These are phyloP conservation scores for Fusarium sp. DNA, from an alignment of 2,329 filamentous ascomycete species.

Conservation along the genomic window DNA sequence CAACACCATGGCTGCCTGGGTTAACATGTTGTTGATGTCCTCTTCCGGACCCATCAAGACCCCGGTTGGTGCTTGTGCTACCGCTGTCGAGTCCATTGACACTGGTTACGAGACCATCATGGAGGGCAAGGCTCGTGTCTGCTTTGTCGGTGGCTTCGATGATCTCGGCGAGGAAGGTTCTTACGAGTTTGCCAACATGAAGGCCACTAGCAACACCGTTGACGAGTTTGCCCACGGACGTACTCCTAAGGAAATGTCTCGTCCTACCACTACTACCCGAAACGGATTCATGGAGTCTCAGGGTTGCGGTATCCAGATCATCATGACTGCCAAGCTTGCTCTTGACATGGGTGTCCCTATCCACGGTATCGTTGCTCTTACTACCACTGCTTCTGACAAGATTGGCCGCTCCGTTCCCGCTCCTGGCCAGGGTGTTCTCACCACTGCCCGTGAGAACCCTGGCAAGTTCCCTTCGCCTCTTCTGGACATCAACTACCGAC, in stretches of 20 bases:
- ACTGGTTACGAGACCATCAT: slow-evolving; percentile 99
- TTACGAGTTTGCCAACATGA: slow-evolving; percentile 99
- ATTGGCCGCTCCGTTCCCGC: slow-evolving; percentile 97
- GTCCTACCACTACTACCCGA: slow-evolving; percentile 94
- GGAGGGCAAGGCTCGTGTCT: slow-evolving; percentile 96
- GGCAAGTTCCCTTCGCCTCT: slow-evolving; percentile 96
- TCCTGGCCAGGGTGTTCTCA: slow-evolving; percentile 95
- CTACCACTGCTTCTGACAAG: slow-evolving; percentile 97
- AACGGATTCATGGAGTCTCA: slow-evolving; percentile 99
- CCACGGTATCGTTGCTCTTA: slow-evolving; percentile 92
- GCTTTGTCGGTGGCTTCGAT: slow-evolving; percentile 98
- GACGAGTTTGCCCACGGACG: slow-evolving; percentile 96
- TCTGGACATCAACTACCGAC: slow-evolving; percentile 97
- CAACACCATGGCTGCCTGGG: slow-evolving; percentile 99
- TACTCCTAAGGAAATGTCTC: slow-evolving; percentile 97
- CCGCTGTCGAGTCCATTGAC: slow-evolving; percentile 95
- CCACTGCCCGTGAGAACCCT: slow-evolving; percentile 89
- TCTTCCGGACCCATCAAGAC: slow-evolving; percentile 99
- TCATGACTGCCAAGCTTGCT: slow-evolving; percentile 97
- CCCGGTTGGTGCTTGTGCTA: slow-evolving; percentile 96
- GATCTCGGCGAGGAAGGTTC: slow-evolving; percentile 99
- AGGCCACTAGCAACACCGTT: slow-evolving; percentile 97
- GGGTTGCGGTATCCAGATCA: slow-evolving; percentile 96
- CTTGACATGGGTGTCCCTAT: slow-evolving; percentile 99
- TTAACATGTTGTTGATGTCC: slow-evolving; percentile 98